A percentile compares a stretch with the other conserved stretches of the same genome.
These are phyloP conservation scores for Mycena rebaudengoi DNA, from an alignment of 768 basidiomycete species.

Conservation along the genomic window DNA sequence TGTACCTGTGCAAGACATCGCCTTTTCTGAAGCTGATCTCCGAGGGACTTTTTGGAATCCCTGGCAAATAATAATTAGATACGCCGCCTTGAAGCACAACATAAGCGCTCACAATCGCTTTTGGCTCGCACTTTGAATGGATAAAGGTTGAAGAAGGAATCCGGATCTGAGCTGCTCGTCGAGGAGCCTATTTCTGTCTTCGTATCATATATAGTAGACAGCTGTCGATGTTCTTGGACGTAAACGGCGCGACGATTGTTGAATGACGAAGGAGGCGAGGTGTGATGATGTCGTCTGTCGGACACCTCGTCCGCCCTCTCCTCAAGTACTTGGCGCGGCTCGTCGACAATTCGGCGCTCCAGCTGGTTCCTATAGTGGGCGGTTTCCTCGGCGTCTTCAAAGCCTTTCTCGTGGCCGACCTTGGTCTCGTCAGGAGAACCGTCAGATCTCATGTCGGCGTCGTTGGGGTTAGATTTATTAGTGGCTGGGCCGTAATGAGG, in stretches of 20 bases:
- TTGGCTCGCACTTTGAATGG: conserved; percentile 21
- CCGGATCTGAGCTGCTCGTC: background rate
- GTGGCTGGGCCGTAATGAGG: background rate
- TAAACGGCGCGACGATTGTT: conserved; percentile 19
- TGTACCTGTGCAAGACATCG: conserved; percentile 75
- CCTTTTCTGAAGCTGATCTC: conserved; percentile 81
- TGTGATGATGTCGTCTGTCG: background rate
- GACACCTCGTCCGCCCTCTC: background rate
- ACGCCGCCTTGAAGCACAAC: background rate
- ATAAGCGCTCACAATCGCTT: conserved; percentile 22
- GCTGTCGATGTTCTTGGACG: conserved; percentile 11
- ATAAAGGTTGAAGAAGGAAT: conserved; percentile 1
- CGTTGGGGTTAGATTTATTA: background rate
- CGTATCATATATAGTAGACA: conserved; percentile 23
- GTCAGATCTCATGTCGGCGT: conserved; percentile 8
- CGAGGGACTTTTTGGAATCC: conserved; percentile 61
- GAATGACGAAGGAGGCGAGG: conserved; percentile 8
- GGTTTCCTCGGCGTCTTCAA: background rate
- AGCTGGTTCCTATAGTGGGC: background rate
- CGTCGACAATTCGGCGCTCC: conserved; percentile 16
- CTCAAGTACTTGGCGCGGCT: background rate
- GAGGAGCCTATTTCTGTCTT: background rate
- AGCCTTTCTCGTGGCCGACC: conserved; percentile 1
- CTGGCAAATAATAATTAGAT: conserved; percentile 47
- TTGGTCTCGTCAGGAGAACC: conserved; percentile 20